phyloP scores from a whole-genome alignment of 192 early-diverging fungal species.

The Ambispora gerdemannii region DNA sequence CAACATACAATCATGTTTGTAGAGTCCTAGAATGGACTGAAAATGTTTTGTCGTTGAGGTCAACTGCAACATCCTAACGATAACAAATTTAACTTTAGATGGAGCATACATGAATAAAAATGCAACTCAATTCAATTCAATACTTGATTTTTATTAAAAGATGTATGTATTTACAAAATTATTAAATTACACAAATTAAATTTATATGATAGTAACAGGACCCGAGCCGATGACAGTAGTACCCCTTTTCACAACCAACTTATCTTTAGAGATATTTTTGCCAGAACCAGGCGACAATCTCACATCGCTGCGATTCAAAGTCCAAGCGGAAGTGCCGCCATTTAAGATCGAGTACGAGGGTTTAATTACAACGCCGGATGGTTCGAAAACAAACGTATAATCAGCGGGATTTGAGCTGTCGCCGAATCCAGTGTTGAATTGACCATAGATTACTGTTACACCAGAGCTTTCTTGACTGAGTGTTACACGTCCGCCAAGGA shows the following conservation, averaged over 20 bases:
- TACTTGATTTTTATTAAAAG: too few relatives aligned
- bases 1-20: too few relatives aligned
- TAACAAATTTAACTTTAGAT: too few relatives aligned
- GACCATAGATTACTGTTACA: neutral
- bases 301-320: neutral
- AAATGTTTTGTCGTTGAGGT: too few relatives aligned
- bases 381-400: neutral
- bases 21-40: too few relatives aligned
- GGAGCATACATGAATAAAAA: too few relatives aligned
- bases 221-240: neutral
- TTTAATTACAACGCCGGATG: neutral
- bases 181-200: too few relatives aligned
- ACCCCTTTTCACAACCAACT: neutral
- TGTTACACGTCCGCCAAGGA: neutral
- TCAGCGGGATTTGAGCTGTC: neutral
- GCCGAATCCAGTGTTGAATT: neutral
- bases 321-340: neutral
- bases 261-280: neutral
- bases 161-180: too few relatives aligned
- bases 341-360: neutral
- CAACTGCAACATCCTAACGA: too few relatives aligned
- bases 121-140: too few relatives aligned
- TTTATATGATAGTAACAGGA: neutral
- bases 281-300: neutral
- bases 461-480: neutral